A percentile compares a stretch with the other conserved stretches of the same genome.
phyloP scores from a whole-genome alignment of 805 yeast species.

The Ogataea kodamae region DNA sequence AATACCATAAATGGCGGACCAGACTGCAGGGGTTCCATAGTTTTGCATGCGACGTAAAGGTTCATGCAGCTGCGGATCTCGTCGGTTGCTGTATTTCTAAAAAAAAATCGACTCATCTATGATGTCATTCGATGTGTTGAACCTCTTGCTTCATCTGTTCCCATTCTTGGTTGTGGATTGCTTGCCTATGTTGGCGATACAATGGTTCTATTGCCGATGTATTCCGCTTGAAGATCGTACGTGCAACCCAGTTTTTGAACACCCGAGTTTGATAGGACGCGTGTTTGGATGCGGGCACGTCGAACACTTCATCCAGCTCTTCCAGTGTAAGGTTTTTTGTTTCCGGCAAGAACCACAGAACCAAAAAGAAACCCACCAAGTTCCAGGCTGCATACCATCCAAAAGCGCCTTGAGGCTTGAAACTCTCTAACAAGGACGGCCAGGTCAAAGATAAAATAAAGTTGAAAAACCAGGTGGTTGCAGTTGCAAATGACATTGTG shows the following conservation, averaged over 20 bases:
- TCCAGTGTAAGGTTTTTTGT: slow-evolving; percentile 71
- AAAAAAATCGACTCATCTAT: no score
- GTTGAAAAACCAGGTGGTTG: slow-evolving; percentile 72
- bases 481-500: slow-evolving; percentile 78
- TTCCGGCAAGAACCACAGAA: slow-evolving; percentile 69
- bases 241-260: slow-evolving; percentile 42
- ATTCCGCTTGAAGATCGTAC: slow-evolving; percentile 45
- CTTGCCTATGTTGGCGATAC: slow-evolving; percentile 54
- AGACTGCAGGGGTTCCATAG: no score
- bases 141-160: slow-evolving; percentile 51
- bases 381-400: slow-evolving; percentile 90
- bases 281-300: slow-evolving; percentile 53
- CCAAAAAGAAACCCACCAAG: slow-evolving; percentile 62
- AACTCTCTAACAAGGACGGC: slow-evolving; percentile 66
- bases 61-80: slow-evolving; percentile 1
- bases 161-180: slow-evolving; percentile 61
- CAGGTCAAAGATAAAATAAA: slow-evolving; percentile 70
- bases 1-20: no score
- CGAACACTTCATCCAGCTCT: slow-evolving; percentile 71
- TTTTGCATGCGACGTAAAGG: no score
- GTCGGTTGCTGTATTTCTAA: slow-evolving; percentile 8
- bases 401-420: slow-evolving; percentile 80
- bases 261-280: slow-evolving; percentile 45
- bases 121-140: slow-evolving; percentile 46
- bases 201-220: slow-evolving; percentile 52